Conservation (phyloP, 805 yeast species). For the Monosporozyma yasuniensis region DNA sequence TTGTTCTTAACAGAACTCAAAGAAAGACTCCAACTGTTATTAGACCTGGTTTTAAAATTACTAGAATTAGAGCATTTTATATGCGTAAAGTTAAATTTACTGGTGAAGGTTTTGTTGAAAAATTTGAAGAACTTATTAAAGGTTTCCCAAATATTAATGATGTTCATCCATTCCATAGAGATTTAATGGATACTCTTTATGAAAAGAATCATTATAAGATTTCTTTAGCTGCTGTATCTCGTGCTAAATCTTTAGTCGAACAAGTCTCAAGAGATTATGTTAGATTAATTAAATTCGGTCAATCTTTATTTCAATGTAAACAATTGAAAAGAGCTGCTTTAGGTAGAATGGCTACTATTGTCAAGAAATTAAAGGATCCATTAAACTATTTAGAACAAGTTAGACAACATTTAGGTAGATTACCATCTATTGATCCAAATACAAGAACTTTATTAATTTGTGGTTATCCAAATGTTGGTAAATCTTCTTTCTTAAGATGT, state of each 20-base stretch:
- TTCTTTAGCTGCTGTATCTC: conserved; percentile 86
- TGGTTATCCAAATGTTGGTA: conserved; percentile 99
- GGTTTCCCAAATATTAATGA: conserved; percentile 97
- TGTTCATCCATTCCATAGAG: conserved; percentile 97
- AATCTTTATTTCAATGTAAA: conserved; percentile 95
- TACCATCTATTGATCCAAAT: conserved; percentile 97
- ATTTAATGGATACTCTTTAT: conserved; percentile 92
- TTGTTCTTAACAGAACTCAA: conserved; percentile 94
- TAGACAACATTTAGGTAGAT: conserved; percentile 97
- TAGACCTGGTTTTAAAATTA: conserved; percentile 90
- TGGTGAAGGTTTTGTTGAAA: conserved; percentile 91
- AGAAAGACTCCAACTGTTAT: conserved; percentile 99
- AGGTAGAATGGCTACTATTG: conserved; percentile 99
- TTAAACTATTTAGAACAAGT: conserved; percentile 92
- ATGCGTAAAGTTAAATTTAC: conserved; percentile 97
- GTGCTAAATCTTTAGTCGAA: conserved; percentile 89
- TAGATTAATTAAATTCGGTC: conserved; percentile 92
- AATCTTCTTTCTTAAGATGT: conserved; percentile 85
- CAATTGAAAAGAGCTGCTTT: conserved; percentile 97
- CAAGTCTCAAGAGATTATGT: conserved; percentile 94
- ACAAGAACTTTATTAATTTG: conserved; percentile 95
- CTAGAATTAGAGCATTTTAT: conserved; percentile 93
- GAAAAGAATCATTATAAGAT: conserved; percentile 98
- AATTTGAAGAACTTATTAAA: conserved; percentile 71
- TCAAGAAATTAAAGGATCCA: conserved; percentile 91